These are phyloP conservation scores for Trichoderma parareesei DNA, from an alignment of 495 filamentous ascomycete genomes.

Conservation along the genomic window DNA sequence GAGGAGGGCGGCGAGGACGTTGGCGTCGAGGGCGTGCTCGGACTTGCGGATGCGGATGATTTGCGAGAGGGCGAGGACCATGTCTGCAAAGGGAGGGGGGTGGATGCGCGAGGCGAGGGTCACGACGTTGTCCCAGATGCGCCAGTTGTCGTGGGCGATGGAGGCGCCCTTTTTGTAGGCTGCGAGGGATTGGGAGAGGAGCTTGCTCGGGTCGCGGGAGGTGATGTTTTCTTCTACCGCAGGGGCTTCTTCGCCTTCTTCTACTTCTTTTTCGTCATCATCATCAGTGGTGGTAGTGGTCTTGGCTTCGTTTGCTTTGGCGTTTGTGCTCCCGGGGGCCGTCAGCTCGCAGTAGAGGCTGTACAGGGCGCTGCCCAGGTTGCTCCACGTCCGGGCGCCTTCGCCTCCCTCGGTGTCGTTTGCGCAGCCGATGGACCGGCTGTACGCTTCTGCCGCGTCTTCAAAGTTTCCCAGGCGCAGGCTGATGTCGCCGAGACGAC, in stretches of 20 bases:
- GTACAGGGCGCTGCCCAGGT: constrained; percentile 74
- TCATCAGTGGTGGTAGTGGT: constrained; percentile 18
- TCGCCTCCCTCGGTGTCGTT: constrained; percentile 63
- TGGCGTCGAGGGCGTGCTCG: constrained; percentile 69
- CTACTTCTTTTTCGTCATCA: constrained; percentile 19
- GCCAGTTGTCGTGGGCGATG: constrained; percentile 72
- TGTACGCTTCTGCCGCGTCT: constrained; percentile 80
- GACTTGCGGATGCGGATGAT: constrained; percentile 67
- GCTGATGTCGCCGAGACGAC: constrained; percentile 77
- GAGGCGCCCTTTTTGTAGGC: constrained; percentile 79
- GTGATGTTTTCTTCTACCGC: constrained; percentile 11
- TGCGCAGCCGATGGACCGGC: constrained; percentile 51
- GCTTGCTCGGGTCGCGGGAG: constrained; percentile 43
- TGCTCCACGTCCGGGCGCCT: constrained; percentile 91
- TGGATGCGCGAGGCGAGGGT: constrained; percentile 70
- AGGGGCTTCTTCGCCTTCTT: constrained; percentile 21
- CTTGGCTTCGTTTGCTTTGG: constrained; percentile 2
- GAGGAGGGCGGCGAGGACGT: constrained; percentile 62
- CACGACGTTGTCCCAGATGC: constrained; percentile 94
- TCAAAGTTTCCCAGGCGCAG: constrained; percentile 68
- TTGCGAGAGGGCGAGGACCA: constrained; percentile 61
- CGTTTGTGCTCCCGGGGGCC: constrained; percentile 24
- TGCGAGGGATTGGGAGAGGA: constrained; percentile 63
- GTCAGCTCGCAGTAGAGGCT: constrained; percentile 33
- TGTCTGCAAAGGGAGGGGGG: constrained; percentile 64